These are phyloP conservation scores for Lactarius trivialis DNA, from an alignment of 768 basidiomycete genomes.

Conservation along the genomic window DNA sequence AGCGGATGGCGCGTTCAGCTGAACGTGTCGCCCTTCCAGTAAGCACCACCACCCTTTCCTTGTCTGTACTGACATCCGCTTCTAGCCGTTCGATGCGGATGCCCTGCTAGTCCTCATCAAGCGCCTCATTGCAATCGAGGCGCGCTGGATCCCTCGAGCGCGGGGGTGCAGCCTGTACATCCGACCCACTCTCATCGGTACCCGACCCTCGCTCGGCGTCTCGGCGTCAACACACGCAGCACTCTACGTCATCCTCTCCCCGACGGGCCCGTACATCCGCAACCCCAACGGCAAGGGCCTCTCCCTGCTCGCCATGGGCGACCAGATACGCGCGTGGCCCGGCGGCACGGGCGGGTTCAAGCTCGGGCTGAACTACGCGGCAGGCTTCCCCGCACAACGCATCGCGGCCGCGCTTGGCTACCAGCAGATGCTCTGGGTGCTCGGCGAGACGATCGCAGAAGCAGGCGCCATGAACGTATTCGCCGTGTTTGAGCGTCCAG, in stretches of 20 bases:
- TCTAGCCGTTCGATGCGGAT: conserved; percentile 40
- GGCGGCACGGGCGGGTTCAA: conserved; percentile 48
- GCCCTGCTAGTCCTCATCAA: conserved; percentile 49
- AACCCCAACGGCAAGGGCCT: conserved; percentile 22
- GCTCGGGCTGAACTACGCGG: conserved; percentile 36
- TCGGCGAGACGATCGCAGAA: conserved; percentile 33
- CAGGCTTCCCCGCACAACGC: conserved; percentile 36
- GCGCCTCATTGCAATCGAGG: conserved; percentile 61
- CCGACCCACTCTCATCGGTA: conserved; percentile 65
- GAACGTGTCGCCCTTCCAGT: conserved; percentile 70
- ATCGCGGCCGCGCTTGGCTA: conserved; percentile 42
- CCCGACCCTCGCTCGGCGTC: conserved; percentile 50
- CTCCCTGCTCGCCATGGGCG: conserved; percentile 39
- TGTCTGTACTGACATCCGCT: neutral
- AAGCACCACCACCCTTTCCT: conserved; percentile 24
- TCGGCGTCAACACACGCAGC: conserved; percentile 72
- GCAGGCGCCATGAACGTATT: conserved; percentile 50
- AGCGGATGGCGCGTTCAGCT: conserved; percentile 62
- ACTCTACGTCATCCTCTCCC: conserved; percentile 79
- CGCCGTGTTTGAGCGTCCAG: conserved; percentile 36
- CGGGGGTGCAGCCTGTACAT: conserved; percentile 82
- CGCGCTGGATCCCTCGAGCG: conserved; percentile 76
- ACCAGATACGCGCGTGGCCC: conserved; percentile 43
- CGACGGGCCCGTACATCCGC: conserved; percentile 47
- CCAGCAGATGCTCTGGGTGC: conserved; percentile 46